Conservation (phyloP, 1,284 basidiomycete species). For the Austroboletus novae-zelandiae region DNA sequence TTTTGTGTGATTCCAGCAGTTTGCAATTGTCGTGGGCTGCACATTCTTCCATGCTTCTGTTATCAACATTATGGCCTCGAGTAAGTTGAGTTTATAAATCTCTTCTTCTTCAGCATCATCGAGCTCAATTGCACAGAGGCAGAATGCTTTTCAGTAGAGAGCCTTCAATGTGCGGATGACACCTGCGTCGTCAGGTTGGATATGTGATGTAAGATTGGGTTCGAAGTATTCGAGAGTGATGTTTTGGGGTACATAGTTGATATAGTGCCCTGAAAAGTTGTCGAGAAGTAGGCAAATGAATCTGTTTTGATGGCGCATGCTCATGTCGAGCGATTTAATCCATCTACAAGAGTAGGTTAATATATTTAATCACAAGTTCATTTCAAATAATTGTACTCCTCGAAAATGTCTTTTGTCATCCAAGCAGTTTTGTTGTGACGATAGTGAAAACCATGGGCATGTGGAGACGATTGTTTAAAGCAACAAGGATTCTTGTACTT, state of each 20-base stretch:
- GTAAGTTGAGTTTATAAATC: background rate
- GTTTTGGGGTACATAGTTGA: no score
- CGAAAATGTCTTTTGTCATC: background rate
- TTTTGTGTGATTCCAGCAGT: background rate
- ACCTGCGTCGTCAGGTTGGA: background rate
- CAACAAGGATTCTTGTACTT: background rate
- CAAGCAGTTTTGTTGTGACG: background rate
- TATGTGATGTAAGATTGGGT: background rate
- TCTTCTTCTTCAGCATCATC: background rate
- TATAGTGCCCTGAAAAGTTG: background rate
- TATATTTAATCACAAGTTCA: background rate
- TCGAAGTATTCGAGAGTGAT: background rate
- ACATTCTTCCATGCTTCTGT: background rate
- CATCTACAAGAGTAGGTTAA: background rate
- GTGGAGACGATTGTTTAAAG: background rate
- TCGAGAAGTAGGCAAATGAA: background rate
- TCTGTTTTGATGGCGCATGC: background rate
- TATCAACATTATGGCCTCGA: background rate
- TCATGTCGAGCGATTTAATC: background rate
- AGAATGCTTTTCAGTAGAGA: background rate
- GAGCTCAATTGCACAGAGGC: background rate
- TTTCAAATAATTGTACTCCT: background rate
- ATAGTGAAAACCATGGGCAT: background rate
- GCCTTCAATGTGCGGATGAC: background rate
- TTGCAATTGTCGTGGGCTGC: background rate